A percentile compares a stretch with the other conserved stretches of the same genome.
Conservation (phyloP, 192 early-diverging fungal species). For the Coemansia sp. region DNA sequence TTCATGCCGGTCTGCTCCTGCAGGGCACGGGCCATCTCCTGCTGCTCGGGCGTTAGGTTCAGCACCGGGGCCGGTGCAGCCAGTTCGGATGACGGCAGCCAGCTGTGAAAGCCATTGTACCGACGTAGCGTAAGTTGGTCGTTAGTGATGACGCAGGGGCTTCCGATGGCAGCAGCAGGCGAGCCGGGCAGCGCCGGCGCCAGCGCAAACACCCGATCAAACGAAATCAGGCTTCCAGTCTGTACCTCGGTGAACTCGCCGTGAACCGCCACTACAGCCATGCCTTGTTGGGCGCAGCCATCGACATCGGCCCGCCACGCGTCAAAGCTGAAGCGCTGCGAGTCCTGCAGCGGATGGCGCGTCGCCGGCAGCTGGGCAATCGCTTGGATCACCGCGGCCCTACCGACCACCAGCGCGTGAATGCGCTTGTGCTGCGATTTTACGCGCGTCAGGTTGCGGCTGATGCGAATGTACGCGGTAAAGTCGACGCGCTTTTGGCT, state of each 20-base stretch:
- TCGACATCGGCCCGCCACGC: slow-evolving; percentile 33
- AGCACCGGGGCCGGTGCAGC: background rate
- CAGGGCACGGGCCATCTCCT: slow-evolving; percentile 44
- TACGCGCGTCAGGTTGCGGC: slow-evolving; percentile 38
- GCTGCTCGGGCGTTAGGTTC: slow-evolving; percentile 30
- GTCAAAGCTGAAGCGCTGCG: slow-evolving; percentile 45
- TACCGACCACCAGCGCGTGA: slow-evolving; percentile 22
- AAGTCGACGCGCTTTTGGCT: slow-evolving; percentile 47
- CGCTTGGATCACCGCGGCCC: slow-evolving; percentile 21
- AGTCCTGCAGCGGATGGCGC: slow-evolving; percentile 40
- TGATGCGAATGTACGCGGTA: slow-evolving; percentile 29
- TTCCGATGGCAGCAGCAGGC: slow-evolving; percentile 29
- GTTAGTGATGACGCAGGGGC: slow-evolving; percentile 38
- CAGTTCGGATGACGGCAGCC: slow-evolving; percentile 8
- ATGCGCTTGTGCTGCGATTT: slow-evolving; percentile 31
- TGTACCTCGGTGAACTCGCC: slow-evolving; percentile 39
- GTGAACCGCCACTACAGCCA: slow-evolving; percentile 29
- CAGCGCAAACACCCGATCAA: slow-evolving; percentile 41
- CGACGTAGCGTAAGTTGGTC: slow-evolving; percentile 43
- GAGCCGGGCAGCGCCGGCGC: slow-evolving; percentile 34
- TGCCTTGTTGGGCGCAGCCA: background rate
- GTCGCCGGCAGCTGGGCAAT: slow-evolving; percentile 34
- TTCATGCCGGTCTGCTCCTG: slow-evolving; percentile 40
- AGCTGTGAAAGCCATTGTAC: slow-evolving; percentile 47
- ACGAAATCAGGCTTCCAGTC: slow-evolving; percentile 23